phyloP scores from a whole-genome alignment of 2,329 filamentous ascomycete genomes.

The Aspergillus transmontanensis region DNA sequence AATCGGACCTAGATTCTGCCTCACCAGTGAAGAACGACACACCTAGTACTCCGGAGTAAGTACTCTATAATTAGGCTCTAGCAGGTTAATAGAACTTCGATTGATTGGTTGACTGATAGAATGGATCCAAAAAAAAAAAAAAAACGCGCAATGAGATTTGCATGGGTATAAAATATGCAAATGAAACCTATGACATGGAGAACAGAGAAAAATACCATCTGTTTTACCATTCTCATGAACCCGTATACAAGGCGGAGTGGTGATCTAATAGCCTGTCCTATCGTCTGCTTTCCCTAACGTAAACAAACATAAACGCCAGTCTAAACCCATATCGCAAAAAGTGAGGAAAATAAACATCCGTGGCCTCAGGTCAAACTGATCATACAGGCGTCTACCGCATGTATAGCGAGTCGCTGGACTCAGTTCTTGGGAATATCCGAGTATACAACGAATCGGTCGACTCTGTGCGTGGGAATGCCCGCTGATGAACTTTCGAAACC shows the following conservation, averaged over 20 bases:
- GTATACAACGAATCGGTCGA: constrained; percentile 40
- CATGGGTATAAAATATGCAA: constrained; percentile 4
- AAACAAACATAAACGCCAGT: constrained; percentile 9
- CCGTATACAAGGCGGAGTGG: background rate
- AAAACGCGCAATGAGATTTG: constrained; percentile 2
- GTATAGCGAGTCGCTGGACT: constrained; percentile 39
- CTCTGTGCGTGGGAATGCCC: constrained; percentile 39
- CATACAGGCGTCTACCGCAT: constrained; percentile 29
- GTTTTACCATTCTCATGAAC: constrained; percentile 1
- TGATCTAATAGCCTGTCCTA: background rate
- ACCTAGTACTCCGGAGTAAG: background rate
- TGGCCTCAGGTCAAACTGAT: background rate
- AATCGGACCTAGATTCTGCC: background rate
- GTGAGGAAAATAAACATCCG: background rate
- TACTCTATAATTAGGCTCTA: background rate
- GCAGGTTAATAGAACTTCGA: background rate
- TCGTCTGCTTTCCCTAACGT: background rate
- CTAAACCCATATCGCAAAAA: constrained; percentile 1
- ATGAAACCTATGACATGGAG: constrained; percentile 3
- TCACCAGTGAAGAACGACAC: background rate
- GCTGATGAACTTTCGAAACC: constrained; percentile 39
- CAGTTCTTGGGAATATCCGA: constrained; percentile 38
- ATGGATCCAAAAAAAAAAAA: background rate
- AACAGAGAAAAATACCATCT: background rate
- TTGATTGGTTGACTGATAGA: background rate